Conservation (phyloP, 805 yeast species). For the Isabelozyma rhagii region DNA sequence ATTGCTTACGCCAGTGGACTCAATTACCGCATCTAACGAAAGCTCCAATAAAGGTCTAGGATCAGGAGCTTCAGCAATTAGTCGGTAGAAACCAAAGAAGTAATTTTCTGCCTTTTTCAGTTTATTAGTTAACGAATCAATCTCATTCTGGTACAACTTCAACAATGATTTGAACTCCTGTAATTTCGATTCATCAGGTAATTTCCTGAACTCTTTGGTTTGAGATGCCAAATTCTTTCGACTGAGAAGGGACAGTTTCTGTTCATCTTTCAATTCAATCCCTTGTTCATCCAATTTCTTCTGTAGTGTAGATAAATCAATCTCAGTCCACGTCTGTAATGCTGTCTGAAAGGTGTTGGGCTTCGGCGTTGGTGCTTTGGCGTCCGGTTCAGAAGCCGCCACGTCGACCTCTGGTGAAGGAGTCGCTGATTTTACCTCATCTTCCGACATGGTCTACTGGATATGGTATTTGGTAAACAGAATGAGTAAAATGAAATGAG, state of each 20-base stretch:
- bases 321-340: slow-evolving; percentile 69
- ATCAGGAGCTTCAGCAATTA: slow-evolving; percentile 88
- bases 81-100: slow-evolving; percentile 71
- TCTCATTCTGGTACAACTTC: slow-evolving; percentile 80
- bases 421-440: background rate
- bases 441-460: background rate
- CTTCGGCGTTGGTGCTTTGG: background rate
- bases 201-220: slow-evolving; percentile 82
- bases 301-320: slow-evolving; percentile 70
- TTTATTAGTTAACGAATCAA: slow-evolving; percentile 76
- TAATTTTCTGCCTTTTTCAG: slow-evolving; percentile 70
- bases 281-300: slow-evolving; percentile 72
- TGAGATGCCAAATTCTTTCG: slow-evolving; percentile 76
- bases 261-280: slow-evolving; percentile 65
- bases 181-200: slow-evolving; percentile 65
- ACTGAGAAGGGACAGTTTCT: slow-evolving; percentile 60
- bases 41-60: slow-evolving; percentile 78
- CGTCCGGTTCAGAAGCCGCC: background rate
- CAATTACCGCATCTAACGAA: slow-evolving; percentile 60
- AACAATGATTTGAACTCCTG: slow-evolving; percentile 63
- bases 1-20: slow-evolving; percentile 49
- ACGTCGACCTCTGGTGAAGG: background rate
- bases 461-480: background rate
- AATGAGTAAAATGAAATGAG: background rate
- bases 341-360: slow-evolving; percentile 50